A percentile compares a stretch with the other conserved stretches of the same genome.
Conservation (phyloP, 2,329 filamentous ascomycete genomes). For the Monilinia vaccinii-corymbosi region DNA sequence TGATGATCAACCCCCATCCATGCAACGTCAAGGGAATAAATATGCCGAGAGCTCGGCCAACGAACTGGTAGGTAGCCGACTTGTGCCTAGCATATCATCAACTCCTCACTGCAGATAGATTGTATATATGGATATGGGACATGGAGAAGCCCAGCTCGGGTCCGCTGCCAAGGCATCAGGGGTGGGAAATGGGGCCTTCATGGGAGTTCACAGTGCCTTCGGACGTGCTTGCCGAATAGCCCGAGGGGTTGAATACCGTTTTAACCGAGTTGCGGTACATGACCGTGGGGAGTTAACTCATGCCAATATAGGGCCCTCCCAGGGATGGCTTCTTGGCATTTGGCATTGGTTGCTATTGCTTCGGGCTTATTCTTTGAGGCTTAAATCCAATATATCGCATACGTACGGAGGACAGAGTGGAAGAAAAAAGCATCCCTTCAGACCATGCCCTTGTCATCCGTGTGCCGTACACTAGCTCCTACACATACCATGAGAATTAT, state of each 20-base stretch:
- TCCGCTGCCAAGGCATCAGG: neutral
- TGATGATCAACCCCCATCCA: conserved; percentile 1
- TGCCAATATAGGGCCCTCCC: neutral
- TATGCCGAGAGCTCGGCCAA: neutral
- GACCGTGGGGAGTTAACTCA: neutral
- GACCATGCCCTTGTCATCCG: neutral
- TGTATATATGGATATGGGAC: no score
- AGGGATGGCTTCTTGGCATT: neutral
- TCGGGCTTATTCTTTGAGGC: neutral
- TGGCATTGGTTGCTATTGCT: neutral
- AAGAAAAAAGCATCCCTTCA: no score
- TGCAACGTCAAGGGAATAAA: neutral
- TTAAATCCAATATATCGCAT: neutral
- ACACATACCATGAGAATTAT: no score
- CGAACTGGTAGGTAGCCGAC: conserved; percentile 11
- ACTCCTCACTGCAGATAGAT: conserved; percentile 1
- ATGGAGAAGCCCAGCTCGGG: conserved; percentile 8
- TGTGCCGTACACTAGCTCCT: conserved; percentile 2
- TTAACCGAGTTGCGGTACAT: neutral
- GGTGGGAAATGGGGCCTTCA: neutral
- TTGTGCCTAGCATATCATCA: no score
- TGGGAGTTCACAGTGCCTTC: conserved; percentile 7
- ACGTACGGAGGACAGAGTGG: no score
- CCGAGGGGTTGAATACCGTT: conserved; percentile 8
- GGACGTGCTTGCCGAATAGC: conserved; percentile 8